A percentile compares a stretch with the other conserved stretches of the same genome.
Evolutionary conservation across 1,284 basidiomycete species (phyloP).

Genomic region (Apiotrichum brassicae): DNA sequence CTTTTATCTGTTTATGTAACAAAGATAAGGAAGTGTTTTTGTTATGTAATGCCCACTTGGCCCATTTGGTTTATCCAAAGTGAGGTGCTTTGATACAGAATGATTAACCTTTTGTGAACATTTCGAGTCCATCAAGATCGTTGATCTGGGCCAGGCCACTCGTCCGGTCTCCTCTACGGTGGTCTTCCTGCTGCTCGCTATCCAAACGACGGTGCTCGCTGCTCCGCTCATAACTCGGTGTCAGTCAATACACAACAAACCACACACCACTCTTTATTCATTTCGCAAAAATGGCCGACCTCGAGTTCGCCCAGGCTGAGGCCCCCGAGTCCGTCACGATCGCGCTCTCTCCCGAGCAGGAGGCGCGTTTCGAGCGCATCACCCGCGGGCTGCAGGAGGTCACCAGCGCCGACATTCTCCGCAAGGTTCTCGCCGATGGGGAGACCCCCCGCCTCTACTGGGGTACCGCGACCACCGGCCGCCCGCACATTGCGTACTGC

Average conservation of each 20-base stretch:
- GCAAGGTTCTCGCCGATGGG: conserved; percentile 72
- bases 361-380: conserved; percentile 76
- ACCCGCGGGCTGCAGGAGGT: conserved; percentile 82
- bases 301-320: conserved; percentile 21
- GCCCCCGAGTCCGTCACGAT: conserved; percentile 18
- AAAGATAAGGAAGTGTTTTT: too few species aligned
- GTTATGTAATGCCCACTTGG: too few species aligned
- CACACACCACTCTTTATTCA: too few species aligned
- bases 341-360: conserved; percentile 33
- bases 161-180: too few species aligned
- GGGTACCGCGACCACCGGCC: conserved; percentile 89
- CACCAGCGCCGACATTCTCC: conserved; percentile 77
- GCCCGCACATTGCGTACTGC: conserved; percentile 96
- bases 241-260: background rate
- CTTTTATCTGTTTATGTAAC: too few species aligned
- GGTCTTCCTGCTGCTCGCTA: too few species aligned
- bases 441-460: conserved; percentile 76
- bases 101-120: too few species aligned
- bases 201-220: too few species aligned
- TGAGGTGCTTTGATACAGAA: too few species aligned
- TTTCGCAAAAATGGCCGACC: conserved; percentile 14
- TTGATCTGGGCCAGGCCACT: too few species aligned
- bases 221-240: background rate
- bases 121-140: background rate
- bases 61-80: too few species aligned